These are phyloP conservation scores for Micromonas commoda DNA, from an alignment of 139 green algal genomes.

Conservation along the genomic window DNA sequence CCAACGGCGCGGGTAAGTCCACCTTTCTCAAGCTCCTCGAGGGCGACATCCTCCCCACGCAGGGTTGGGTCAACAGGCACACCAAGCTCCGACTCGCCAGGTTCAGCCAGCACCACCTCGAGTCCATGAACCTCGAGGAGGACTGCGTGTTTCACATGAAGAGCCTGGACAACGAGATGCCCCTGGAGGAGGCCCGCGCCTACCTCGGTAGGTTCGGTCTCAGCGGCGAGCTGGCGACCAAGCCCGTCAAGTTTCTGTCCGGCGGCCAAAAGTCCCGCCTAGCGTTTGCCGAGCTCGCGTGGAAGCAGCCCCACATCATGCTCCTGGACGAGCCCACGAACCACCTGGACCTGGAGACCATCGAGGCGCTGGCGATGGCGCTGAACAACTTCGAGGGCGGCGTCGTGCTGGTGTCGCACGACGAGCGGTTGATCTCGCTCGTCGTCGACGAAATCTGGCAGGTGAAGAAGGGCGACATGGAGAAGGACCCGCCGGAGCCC, in stretches of 20 bases:
- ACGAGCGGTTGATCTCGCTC: constrained; percentile 49
- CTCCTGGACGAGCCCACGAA: constrained; percentile 54
- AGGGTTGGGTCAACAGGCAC: constrained; percentile 43
- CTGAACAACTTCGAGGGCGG: constrained; percentile 45
- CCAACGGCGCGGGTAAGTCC: constrained; percentile 81
- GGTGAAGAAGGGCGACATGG: constrained; percentile 38
- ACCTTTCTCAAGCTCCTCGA: constrained; percentile 83
- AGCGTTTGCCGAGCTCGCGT: constrained; percentile 75
- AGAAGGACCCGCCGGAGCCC: constrained; percentile 5
- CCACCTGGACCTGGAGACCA: constrained; percentile 50
- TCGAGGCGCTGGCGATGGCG: constrained; percentile 48
- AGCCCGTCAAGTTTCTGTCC: constrained; percentile 88
- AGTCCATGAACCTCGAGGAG: constrained; percentile 78
- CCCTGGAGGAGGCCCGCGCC: constrained; percentile 45
- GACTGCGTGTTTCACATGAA: constrained; percentile 43
- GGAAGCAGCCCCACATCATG: constrained; percentile 51
- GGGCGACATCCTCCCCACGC: constrained; percentile 40
- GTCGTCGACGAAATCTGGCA: constrained; percentile 49
- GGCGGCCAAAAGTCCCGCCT: constrained; percentile 90
- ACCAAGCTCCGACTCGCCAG: constrained; percentile 69
- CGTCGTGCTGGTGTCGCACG: constrained; percentile 48
- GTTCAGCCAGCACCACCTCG: constrained; percentile 95
- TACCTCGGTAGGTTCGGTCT: constrained; percentile 89
- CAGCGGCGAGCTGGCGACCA: constrained; percentile 64
- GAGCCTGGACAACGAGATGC: constrained; percentile 42